Evolutionary conservation across 108 stramenopile species (phyloP), one percentile per base, ranked within the genome.

Genomic region (Bacterosira constricta): DNA sequence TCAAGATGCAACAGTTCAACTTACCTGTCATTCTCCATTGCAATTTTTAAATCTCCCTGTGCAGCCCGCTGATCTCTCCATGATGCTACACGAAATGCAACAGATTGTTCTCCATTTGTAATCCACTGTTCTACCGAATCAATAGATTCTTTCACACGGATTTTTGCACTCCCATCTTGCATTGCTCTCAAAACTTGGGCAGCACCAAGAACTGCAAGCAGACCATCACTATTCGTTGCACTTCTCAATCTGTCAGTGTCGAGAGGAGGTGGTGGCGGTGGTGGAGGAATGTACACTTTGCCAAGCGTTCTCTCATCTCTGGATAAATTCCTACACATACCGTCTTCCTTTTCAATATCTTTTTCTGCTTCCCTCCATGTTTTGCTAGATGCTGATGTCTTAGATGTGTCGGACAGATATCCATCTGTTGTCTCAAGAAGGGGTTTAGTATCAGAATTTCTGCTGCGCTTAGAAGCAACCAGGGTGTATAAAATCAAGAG

Each of bases 1-100:
- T n/a, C n/a, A n/a, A n/a, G n/a, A n/a, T n/a, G n/a, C n/a, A n/a
- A n/a, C n/a, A n/a, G n/a, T n/a, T n/a, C n/a, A 34, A 18, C 55
- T 56, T 38, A 56, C 55, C 55, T 75, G 54, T 89, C 79, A 26
- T 72, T 73, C 34, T 90, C 89, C 58, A 83, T 86, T 41, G 90
- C 90, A 81, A 95, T 95, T 72, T 92, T 86, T 10, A 93, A 73
- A 63, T 93, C 92, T 65, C 81, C 91, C 74, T 96, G 91, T 20
- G 92, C 94, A n/a, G 94, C 91, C 15, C 86, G 62, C 68, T 91
- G 91, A 69, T 94, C 85, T 37, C 91, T 71, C 95, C 95, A 96
- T 9, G 90, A 90, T 15, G 90, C 86, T 11, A 96, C 73, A 6
- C 95, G 90, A 73, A 94, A 96, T n/a, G 94, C 94, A 56, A 95